Percentiles rank a stretch among this genome's conserved stretches.
Conservation (phyloP, 2,329 filamentous ascomycete species). For the Talaromyces islandicus region DNA sequence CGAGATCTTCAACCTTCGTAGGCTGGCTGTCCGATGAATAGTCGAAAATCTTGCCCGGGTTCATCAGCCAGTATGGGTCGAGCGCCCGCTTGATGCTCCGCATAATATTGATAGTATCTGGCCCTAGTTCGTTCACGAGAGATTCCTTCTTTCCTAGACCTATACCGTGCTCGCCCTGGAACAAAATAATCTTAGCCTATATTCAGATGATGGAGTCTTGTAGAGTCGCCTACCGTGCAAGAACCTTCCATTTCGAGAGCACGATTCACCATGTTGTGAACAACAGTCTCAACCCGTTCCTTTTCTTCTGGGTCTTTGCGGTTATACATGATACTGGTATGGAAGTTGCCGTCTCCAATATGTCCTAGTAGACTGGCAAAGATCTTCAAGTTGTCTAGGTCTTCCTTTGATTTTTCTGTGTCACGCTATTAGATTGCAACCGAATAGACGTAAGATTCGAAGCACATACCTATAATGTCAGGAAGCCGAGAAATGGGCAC, state of each 20-base stretch:
- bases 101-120: constrained; percentile 79
- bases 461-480: constrained; percentile 50
- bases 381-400: constrained; percentile 77
- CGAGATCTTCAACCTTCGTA: constrained; percentile 2
- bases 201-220: neutral
- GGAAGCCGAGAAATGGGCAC: constrained; percentile 56
- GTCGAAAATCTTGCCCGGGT: constrained; percentile 88
- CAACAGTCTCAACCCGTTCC: constrained; percentile 70
- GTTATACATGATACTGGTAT: constrained; percentile 87
- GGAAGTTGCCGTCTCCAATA: constrained; percentile 91
- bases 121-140: constrained; percentile 70
- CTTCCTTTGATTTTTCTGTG: constrained; percentile 77
- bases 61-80: constrained; percentile 84
- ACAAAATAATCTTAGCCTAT: neutral
- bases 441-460: neutral
- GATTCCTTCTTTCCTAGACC: constrained; percentile 82
- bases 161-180: constrained; percentile 69
- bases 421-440: constrained; percentile 5
- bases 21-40: constrained; percentile 23
- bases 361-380: constrained; percentile 87
- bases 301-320: constrained; percentile 61
- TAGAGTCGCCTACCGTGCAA: constrained; percentile 54
- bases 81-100: constrained; percentile 73
- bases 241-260: constrained; percentile 92
- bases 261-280: constrained; percentile 85